These are phyloP conservation scores for Camellia japonica DNA, from an alignment of 148 eudicot species.

Conservation along the genomic window DNA sequence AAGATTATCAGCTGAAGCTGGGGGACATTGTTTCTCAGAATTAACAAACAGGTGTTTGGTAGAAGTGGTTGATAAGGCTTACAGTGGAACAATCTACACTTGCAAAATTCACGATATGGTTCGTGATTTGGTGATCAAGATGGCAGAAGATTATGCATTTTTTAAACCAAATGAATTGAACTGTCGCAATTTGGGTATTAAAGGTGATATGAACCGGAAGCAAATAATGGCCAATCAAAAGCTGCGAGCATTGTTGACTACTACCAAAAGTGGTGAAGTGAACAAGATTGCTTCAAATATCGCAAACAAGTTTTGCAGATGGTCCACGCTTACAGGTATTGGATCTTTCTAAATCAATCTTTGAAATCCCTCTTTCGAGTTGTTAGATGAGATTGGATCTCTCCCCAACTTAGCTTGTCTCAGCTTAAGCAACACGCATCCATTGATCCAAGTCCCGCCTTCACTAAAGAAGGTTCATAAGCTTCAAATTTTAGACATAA, in stretches of 20 bases:
- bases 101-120: conserved; percentile 61
- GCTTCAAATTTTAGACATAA: conserved; percentile 45
- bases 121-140: conserved; percentile 45
- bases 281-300: conserved; percentile 38
- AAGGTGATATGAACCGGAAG: conserved; percentile 14
- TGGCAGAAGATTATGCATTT: conserved; percentile 43
- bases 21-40: conserved; percentile 48
- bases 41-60: conserved; percentile 48
- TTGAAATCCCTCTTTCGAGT: conserved; percentile 23
- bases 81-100: conserved; percentile 40
- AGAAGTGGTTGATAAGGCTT: conserved; percentile 46
- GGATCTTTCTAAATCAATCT: conserved; percentile 51
- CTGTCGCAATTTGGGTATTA: conserved; percentile 39
- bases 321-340: conserved; percentile 38
- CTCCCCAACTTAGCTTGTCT: conserved; percentile 37
- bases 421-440: conserved; percentile 50
- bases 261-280: conserved; percentile 46
- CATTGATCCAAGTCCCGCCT: conserved; percentile 39
- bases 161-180: conserved; percentile 19
- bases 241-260: conserved; percentile 43
- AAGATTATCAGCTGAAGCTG: conserved; percentile 44
- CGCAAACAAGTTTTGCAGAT: conserved; percentile 33
- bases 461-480: conserved; percentile 31
- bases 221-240: conserved; percentile 24
- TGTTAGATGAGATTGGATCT: conserved; percentile 33